A percentile compares a stretch with the other conserved stretches of the same genome.
These are phyloP conservation scores for Gymnopilus dilepis DNA, from an alignment of 768 basidiomycete genomes.

Conservation along the genomic window DNA sequence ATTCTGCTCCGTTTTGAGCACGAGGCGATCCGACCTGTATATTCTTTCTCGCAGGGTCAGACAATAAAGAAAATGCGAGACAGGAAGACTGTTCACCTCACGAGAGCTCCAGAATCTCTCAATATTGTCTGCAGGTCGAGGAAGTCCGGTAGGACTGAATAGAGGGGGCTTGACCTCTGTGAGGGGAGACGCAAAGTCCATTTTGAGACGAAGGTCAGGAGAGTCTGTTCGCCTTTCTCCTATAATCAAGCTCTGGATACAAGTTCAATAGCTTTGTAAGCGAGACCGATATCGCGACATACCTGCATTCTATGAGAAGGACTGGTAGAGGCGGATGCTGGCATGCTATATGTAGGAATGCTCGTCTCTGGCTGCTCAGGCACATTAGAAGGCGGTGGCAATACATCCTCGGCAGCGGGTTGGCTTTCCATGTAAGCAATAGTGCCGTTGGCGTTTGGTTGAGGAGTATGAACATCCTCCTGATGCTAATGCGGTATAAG, in stretches of 20 bases:
- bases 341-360: not conserved
- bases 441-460: not conserved
- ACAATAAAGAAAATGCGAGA: not conserved
- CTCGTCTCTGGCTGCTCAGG: not conserved
- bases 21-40: conserved; percentile 23
- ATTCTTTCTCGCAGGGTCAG: conserved; percentile 9
- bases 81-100: conserved; percentile 28
- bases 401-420: not conserved
- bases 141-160: conserved; percentile 38
- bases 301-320: conserved; percentile 30
- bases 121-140: conserved; percentile 37
- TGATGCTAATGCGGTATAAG: conserved; percentile 22
- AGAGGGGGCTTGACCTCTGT: conserved; percentile 36
- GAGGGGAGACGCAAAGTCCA: conserved; percentile 37
- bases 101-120: conserved; percentile 39
- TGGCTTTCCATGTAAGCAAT: not conserved
- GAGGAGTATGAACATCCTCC: conserved; percentile 23
- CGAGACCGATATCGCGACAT: not conserved
- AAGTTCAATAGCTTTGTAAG: not conserved
- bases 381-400: not conserved
- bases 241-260: conserved; percentile 28
- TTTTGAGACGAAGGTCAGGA: conserved; percentile 35
- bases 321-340: not conserved
- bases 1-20: not conserved
- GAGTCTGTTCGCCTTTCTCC: conserved; percentile 30